A percentile compares a stretch with the other conserved stretches of the same genome.
phyloP scores from a whole-genome alignment of 192 early-diverging fungal species.

The Rhizophlyctis rosea region DNA sequence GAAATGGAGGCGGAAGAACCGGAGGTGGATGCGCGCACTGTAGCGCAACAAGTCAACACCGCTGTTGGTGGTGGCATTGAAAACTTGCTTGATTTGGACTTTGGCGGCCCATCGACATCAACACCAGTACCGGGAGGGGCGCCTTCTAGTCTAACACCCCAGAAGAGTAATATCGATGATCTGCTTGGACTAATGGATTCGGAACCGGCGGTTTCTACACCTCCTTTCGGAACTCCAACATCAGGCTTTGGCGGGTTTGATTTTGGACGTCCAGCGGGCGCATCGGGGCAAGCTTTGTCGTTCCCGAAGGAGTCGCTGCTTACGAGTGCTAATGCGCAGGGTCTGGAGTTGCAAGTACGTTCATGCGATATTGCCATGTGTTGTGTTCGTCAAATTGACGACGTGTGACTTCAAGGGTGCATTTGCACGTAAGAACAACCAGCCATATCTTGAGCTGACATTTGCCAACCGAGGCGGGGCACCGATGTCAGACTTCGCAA shows the following conservation, averaged over 20 bases:
- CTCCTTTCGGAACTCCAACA: neutral
- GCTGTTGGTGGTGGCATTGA: conserved; percentile 55
- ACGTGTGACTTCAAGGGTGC: conserved; percentile 18
- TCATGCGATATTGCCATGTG: neutral
- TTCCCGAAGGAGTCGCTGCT: conserved; percentile 31
- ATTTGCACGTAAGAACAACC: conserved; percentile 25
- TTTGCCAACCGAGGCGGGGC: conserved; percentile 34
- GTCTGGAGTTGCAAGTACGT: conserved; percentile 30
- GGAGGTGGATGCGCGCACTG: conserved; percentile 23
- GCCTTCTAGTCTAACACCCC: conserved; percentile 1
- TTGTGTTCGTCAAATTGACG: conserved; percentile 5
- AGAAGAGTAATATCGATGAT: conserved; percentile 37
- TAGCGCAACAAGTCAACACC: conserved; percentile 32
- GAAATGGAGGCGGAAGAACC: conserved; percentile 41
- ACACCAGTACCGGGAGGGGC: conserved; percentile 10
- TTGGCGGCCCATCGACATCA: conserved; percentile 50
- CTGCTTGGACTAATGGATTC: conserved; percentile 45
- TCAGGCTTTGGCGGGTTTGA: conserved; percentile 3
- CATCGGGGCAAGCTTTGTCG: conserved; percentile 8
- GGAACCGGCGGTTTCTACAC: conserved; percentile 6
- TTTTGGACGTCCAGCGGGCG: neutral
- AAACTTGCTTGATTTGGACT: conserved; percentile 71
- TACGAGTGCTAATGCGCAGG: conserved; percentile 25
- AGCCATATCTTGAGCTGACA: conserved; percentile 40
- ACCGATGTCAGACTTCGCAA: conserved; percentile 53